Percentiles rank a stretch among this genome's conserved stretches.
phyloP scores from a whole-genome alignment of 257 asterid species.

The Coffea eugenioides region DNA sequence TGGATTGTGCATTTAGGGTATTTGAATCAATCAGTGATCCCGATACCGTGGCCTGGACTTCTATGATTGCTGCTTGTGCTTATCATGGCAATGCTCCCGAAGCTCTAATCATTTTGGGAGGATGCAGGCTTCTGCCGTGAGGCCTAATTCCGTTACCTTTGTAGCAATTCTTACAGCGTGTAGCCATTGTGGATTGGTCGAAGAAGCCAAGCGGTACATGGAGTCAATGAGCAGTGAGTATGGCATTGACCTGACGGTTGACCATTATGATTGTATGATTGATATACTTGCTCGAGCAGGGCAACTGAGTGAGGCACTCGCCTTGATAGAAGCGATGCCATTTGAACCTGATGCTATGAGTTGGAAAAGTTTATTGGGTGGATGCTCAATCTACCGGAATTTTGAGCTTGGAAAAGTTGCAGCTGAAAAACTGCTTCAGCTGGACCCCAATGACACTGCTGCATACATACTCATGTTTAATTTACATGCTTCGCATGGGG shows the following conservation, averaged over 20 bases:
- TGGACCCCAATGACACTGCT: constrained; percentile 51
- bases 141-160: constrained; percentile 41
- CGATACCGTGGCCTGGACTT: constrained; percentile 54
- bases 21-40: constrained; percentile 40
- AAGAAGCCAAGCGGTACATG: constrained; percentile 36
- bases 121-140: constrained; percentile 42
- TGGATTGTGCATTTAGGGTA: constrained; percentile 39
- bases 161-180: constrained; percentile 52
- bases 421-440: constrained; percentile 46
- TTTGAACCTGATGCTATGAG: constrained; percentile 52
- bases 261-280: constrained; percentile 54
- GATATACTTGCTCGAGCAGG: constrained; percentile 56
- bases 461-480: constrained; percentile 56
- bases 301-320: constrained; percentile 35
- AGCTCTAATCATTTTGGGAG: constrained; percentile 39
- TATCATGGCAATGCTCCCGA: constrained; percentile 45
- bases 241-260: constrained; percentile 37
- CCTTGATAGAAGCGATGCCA: constrained; percentile 42
- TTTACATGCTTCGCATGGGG: constrained; percentile 35
- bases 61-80: constrained; percentile 50
- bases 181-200: constrained; percentile 52
- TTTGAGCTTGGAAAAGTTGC: constrained; percentile 49
- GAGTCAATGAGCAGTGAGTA: constrained; percentile 39
- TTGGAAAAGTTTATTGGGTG: constrained; percentile 58
- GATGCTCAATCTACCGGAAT: constrained; percentile 49